These are phyloP conservation scores for Hemerocallis citrina DNA, from an alignment of 106 monocot genomes.

Conservation along the genomic window DNA sequence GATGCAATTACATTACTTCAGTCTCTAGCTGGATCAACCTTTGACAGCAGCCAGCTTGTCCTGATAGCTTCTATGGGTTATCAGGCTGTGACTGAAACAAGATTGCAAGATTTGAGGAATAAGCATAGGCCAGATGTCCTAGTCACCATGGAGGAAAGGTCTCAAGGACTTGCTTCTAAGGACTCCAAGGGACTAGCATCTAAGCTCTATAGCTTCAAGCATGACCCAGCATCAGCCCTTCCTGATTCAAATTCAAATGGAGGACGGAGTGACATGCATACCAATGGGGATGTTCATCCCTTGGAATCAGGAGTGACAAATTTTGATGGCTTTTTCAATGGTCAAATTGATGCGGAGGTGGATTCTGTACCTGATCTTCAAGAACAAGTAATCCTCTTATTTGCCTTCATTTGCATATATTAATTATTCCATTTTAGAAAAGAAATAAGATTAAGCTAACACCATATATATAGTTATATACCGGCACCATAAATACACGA, in stretches of 20 bases:
- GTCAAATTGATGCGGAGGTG: constrained; percentile 25
- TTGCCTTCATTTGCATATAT: not conserved
- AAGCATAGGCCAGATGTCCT: constrained; percentile 69
- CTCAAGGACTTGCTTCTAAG: constrained; percentile 42
- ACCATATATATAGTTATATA: not conserved
- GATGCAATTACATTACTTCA: constrained; percentile 92
- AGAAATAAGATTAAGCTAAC: not conserved
- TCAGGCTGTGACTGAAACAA: constrained; percentile 64
- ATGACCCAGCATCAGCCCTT: constrained; percentile 46
- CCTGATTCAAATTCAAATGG: constrained; percentile 32
- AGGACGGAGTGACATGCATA: constrained; percentile 11
- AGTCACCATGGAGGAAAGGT: constrained; percentile 70
- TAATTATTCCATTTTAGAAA: not conserved
- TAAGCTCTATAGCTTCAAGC: constrained; percentile 88
- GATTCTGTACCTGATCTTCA: constrained; percentile 53
- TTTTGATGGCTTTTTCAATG: constrained; percentile 14
- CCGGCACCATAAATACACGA: not conserved
- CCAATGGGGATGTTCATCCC: constrained; percentile 21
- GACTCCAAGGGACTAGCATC: constrained; percentile 72
- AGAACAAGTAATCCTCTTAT: constrained; percentile 47
- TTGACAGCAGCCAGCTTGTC: constrained; percentile 94
- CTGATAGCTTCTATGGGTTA: constrained; percentile 94
- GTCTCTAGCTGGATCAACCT: constrained; percentile 90
- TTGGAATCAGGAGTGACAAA: constrained; percentile 6
- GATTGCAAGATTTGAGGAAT: constrained; percentile 50